phyloP scores from a whole-genome alignment of 495 filamentous ascomycete species.

The Lasiosphaeris hirsuta region DNA sequence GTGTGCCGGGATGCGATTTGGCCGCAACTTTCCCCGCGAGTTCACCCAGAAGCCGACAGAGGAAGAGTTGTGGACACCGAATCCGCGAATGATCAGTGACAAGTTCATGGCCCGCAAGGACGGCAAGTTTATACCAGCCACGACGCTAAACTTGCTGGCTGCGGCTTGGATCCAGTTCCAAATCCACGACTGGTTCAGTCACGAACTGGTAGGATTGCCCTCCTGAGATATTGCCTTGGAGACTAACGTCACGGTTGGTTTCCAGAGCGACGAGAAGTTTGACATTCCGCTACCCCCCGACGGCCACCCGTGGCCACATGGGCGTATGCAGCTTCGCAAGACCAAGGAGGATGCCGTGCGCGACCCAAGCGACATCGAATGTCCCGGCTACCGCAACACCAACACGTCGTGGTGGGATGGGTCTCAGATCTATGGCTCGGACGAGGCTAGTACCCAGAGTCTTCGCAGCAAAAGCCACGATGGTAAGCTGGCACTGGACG shows the following conservation, averaged over 20 bases:
- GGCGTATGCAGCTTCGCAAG: slow-evolving; percentile 29
- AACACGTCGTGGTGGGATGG: slow-evolving; percentile 47
- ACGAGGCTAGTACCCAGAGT: slow-evolving; percentile 29
- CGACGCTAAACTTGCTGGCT: slow-evolving; percentile 41
- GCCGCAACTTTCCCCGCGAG: slow-evolving; percentile 37
- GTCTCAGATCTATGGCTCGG: slow-evolving; percentile 44
- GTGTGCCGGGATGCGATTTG: slow-evolving; percentile 42
- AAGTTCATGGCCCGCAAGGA: slow-evolving; percentile 32
- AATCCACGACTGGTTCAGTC: slow-evolving; percentile 40
- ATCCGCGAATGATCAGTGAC: slow-evolving; percentile 37
- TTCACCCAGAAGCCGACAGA: slow-evolving; percentile 30
- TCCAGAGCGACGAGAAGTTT: slow-evolving; percentile 21
- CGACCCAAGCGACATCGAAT: slow-evolving; percentile 28
- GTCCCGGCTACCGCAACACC: slow-evolving; percentile 39
- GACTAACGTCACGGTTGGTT: not conserved
- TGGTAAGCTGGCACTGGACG: slow-evolving; percentile 35
- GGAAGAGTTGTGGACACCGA: slow-evolving; percentile 41
- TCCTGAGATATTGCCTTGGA: not conserved
- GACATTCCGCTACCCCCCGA: slow-evolving; percentile 26
- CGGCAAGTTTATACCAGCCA: slow-evolving; percentile 38
- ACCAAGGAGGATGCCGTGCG: slow-evolving; percentile 31
- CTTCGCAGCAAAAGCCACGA: slow-evolving; percentile 28
- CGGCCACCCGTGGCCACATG: slow-evolving; percentile 20
- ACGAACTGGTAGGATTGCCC: slow-evolving; percentile 25
- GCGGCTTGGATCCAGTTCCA: slow-evolving; percentile 51